A percentile compares a stretch with the other conserved stretches of the same genome.
Evolutionary conservation across 306 rosid genomes (phyloP).

Genomic region (Casuarina equisetifolia): DNA sequence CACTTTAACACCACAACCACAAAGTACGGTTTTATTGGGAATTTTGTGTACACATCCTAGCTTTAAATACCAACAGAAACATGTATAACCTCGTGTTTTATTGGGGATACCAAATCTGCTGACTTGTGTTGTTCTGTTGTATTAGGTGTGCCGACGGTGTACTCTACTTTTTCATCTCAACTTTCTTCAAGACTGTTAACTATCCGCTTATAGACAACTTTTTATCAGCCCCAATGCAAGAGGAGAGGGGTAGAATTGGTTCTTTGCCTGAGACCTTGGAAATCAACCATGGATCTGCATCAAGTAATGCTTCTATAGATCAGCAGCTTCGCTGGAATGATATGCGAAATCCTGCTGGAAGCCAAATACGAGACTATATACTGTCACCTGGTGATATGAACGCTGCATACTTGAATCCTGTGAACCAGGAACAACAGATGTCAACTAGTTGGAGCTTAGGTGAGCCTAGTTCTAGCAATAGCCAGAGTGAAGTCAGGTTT

Average conservation of each 20-base stretch:
- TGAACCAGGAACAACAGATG: slow-evolving; percentile 60
- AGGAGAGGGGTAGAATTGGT: slow-evolving; percentile 85
- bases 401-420: slow-evolving; percentile 50
- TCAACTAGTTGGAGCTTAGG: slow-evolving; percentile 80
- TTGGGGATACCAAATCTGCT: slow-evolving; percentile 15
- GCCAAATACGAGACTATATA: slow-evolving; percentile 53
- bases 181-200: slow-evolving; percentile 23
- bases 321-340: slow-evolving; percentile 74
- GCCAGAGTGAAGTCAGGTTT: slow-evolving; percentile 44
- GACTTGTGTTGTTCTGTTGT: slow-evolving; percentile 33
- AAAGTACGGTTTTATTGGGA: neutral
- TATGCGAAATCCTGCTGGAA: slow-evolving; percentile 58
- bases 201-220: slow-evolving; percentile 28
- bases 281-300: slow-evolving; percentile 76
- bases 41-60: neutral
- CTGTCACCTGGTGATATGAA: slow-evolving; percentile 59
- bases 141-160: slow-evolving; percentile 40
- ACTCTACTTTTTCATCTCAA: slow-evolving; percentile 27
- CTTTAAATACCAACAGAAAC: neutral
- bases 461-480: slow-evolving; percentile 75
- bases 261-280: slow-evolving; percentile 75
- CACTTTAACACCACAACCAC: neutral
- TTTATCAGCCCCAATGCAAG: slow-evolving; percentile 73
- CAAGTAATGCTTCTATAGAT: slow-evolving; percentile 53
- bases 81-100: neutral